These are phyloP conservation scores for Zhuliangozyma parablackwelliae DNA, from an alignment of 1,139 yeast genomes.

Conservation along the genomic window DNA sequence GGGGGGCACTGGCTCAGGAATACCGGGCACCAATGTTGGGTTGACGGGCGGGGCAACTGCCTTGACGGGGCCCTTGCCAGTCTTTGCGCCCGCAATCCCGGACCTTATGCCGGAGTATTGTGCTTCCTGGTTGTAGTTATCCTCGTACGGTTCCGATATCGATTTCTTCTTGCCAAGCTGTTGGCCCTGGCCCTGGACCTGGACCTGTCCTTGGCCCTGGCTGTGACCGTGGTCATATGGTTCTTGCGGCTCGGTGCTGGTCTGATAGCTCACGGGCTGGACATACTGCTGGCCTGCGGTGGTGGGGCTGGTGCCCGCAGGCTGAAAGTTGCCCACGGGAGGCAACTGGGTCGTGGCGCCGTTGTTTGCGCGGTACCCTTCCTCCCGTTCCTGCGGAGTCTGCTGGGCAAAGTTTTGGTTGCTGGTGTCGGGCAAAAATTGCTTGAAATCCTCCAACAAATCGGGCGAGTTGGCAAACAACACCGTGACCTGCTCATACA, in stretches of 20 bases:
- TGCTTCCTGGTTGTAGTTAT: constrained; percentile 44
- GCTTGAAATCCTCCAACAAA: constrained; percentile 87
- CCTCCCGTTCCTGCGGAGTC: constrained; percentile 10
- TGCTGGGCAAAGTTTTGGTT: constrained; percentile 25
- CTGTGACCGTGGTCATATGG: no score
- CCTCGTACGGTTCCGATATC: constrained; percentile 29
- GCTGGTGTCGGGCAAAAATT: constrained; percentile 88
- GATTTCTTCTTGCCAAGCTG: constrained; percentile 25
- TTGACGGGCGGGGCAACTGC: constrained; percentile 23
- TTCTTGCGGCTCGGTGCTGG: constrained; percentile 9
- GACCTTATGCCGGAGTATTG: constrained; percentile 53
- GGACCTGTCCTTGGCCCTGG: constrained; percentile 4
- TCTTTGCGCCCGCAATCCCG: constrained; percentile 13
- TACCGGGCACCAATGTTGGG: constrained; percentile 78
- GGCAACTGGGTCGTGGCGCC: constrained; percentile 57
- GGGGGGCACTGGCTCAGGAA: constrained; percentile 83
- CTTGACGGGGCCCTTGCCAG: constrained; percentile 4
- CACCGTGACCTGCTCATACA: constrained; percentile 86
- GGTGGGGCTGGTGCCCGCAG: constrained; percentile 35
- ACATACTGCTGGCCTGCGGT: constrained; percentile 14
- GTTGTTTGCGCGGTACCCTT: constrained; percentile 19
- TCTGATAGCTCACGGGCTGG: constrained; percentile 12
- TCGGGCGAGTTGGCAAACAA: constrained; percentile 93
- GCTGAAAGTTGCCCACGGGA: constrained; percentile 94
- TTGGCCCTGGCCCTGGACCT: constrained; percentile 7